Percentiles rank a stretch among this genome's conserved stretches.
Evolutionary conservation across 495 filamentous ascomycete genomes (phyloP).

Genomic region (Penicillium fimorum): DNA sequence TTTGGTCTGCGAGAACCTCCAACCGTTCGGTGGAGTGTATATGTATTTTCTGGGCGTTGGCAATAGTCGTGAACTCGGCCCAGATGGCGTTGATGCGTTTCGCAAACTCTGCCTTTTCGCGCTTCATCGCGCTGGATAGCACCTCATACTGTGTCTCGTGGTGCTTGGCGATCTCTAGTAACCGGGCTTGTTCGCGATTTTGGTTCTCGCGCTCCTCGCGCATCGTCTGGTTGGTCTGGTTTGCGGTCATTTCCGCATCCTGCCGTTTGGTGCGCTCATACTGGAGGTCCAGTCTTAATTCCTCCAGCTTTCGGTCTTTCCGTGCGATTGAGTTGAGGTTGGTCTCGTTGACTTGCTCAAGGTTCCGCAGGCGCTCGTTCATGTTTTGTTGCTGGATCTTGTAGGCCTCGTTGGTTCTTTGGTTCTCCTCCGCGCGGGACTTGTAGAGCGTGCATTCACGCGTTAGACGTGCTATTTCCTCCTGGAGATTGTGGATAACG

Average conservation of each 20-base stretch:
- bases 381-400: conserved; percentile 70
- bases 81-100: conserved; percentile 33
- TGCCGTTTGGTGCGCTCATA: conserved; percentile 62
- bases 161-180: conserved; percentile 54
- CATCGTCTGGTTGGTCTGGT: conserved; percentile 60
- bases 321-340: conserved; percentile 69
- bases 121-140: conserved; percentile 58
- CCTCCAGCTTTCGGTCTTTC: conserved; percentile 78
- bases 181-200: conserved; percentile 61
- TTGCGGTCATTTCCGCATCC: conserved; percentile 61
- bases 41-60: conserved; percentile 42
- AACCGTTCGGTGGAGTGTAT: conserved; percentile 59
- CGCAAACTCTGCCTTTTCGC: conserved; percentile 52
- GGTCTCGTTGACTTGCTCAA: conserved; percentile 67
- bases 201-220: conserved; percentile 54
- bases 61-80: conserved; percentile 34
- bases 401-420: conserved; percentile 67
- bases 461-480: conserved; percentile 81
- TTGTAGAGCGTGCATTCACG: conserved; percentile 76
- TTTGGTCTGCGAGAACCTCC: conserved; percentile 65
- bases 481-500: conserved; percentile 85
- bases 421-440: conserved; percentile 68
- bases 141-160: conserved; percentile 66
- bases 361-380: conserved; percentile 57
- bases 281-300: conserved; percentile 64